A percentile compares a stretch with the other conserved stretches of the same genome.
phyloP scores from a whole-genome alignment of 371 early-diverging fungal species.

The Mucor saturninus region DNA sequence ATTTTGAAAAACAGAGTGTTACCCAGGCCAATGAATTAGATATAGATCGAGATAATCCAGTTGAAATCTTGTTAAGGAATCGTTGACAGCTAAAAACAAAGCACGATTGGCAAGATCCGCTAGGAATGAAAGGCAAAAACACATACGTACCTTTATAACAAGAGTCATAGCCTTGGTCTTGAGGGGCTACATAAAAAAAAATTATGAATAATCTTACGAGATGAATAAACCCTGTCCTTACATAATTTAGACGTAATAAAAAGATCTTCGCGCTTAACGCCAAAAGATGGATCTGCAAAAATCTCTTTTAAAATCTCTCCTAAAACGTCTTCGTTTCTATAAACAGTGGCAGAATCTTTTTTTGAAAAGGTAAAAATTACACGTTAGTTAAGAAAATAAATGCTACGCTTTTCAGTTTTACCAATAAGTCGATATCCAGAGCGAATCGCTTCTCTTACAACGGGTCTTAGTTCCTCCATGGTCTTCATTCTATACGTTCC shows the following conservation, averaged over 20 bases:
- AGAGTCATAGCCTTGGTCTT: constrained; percentile 78
- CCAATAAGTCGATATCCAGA: constrained; percentile 77
- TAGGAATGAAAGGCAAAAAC: no score
- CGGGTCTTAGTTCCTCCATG: constrained; percentile 46
- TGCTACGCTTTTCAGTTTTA: constrained; percentile 18
- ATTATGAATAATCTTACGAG: background rate
- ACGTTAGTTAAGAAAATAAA: background rate
- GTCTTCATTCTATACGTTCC: constrained; percentile 75
- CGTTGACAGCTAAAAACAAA: constrained; percentile 45
- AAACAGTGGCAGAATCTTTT: constrained; percentile 76
- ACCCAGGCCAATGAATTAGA: constrained; percentile 72
- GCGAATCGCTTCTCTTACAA: constrained; percentile 61
- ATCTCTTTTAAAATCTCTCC: constrained; percentile 72
- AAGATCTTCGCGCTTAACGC: constrained; percentile 78
- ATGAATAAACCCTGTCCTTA: constrained; percentile 40
- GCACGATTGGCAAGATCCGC: background rate
- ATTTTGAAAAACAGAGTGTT: background rate
- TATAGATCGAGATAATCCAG: constrained; percentile 82
- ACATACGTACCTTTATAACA: constrained; percentile 56
- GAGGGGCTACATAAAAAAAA: constrained; percentile 60
- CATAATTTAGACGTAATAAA: constrained; percentile 96
- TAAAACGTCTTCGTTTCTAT: constrained; percentile 86
- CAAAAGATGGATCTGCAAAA: constrained; percentile 57
- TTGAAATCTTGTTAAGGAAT: constrained; percentile 64
- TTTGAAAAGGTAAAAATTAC: background rate